Base-by-base conservation (phyloP, 768 basidiomycete species). In the Porpolomopsis calyptriformis region DNA sequence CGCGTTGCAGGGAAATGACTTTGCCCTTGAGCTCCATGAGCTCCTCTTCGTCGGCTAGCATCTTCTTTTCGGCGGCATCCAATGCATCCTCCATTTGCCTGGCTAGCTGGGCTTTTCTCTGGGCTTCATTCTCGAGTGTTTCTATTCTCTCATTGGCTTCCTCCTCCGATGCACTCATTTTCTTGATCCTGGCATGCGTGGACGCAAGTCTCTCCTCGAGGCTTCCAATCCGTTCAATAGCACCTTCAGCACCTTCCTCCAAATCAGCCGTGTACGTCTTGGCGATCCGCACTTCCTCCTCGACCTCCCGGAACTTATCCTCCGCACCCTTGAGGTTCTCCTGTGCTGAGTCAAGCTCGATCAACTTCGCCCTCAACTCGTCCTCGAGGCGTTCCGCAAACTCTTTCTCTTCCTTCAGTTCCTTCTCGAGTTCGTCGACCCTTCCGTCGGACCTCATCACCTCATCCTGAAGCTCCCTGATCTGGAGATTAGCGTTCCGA, bases 41-140 rank as follows among this genome's bases (percentile, higher is more conserved):
- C 35, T 64, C 69, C 14, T 74, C 73, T 43, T 76, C 77, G 52
- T 85, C 84, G 0, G 70, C 66, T 23, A 64, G 57, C 73, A 85
- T 84, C 63, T 80, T 81, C 56, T 70, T 69, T 60, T 89, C 84
- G 0, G 80, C 78, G 4, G 78, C 84, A 42, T 83, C 77, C 43
- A 91, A 62, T 0, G 85, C 88, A 1, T 81, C 76, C 52, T 89
- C 82, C 71, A 87, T 69, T 58, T 88, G 83, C 36, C 69, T 63
- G 16, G 69, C 76, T 2, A 81, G 67, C 53, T 82, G 74, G 12
- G 69, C 63, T 8, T 77, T 69, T 25, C 74, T 68, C 37, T 75
- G 66, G 0, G 64, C 65, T 33, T 80, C 78, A 7, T 64, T 70
- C 44, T 78, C 73, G 4, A 81, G 65, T 42, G 68, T 64, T 42